Evolutionary conservation across 1,284 basidiomycete genomes (phyloP), one percentile per base, ranked within the genome.

Genomic region (Leccinum huronense): DNA sequence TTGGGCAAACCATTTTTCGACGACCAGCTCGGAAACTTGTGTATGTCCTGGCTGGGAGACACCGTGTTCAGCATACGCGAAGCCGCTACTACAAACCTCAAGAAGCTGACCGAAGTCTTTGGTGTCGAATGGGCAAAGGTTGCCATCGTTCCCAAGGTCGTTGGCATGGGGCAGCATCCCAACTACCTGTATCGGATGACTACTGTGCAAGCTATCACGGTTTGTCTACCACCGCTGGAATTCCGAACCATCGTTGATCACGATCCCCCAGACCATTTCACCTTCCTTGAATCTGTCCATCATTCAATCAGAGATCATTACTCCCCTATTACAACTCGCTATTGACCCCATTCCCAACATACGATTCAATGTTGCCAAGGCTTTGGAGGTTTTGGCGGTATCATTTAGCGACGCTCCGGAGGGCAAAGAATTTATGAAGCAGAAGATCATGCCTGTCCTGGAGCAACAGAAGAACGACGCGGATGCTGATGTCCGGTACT

Each of bases 171-270:
- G 14, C 87, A 90, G 67, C 96, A 98, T 80, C 94, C 94, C 27
- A 99, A 98, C 78, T 99, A 99, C 79, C 84, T 99, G 42, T 98
- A 95, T 80, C 86, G 97, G 72, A 98, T 99, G 95, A 99, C 97
- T 8, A 99, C 97, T 31, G 95, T 99, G 62, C 96, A 99, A 79
- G 97, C 97, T 59, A 97, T 99, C 74, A 96, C 94, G 70, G 96
- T 97, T 75, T 70, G 89, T 79, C 58, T 58, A 36, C 62, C 16
- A 14, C 67, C 61, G 62, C 59, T 71, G 59, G 9, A 31, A 19
- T 5, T 14, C 2, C 38, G 6, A 5, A 14, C n/a, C 42, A 14
- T 51, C 23, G 11, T 63, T 73, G 11, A 74, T 51, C 68, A 57
- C 57, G 42, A 60, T 14, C 64, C 59, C 51, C 33, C 66, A 97